Evolutionary conservation across 306 rosid genomes (phyloP), one percentile per base, ranked within the genome.

Genomic region (Trifolium subterraneum): DNA sequence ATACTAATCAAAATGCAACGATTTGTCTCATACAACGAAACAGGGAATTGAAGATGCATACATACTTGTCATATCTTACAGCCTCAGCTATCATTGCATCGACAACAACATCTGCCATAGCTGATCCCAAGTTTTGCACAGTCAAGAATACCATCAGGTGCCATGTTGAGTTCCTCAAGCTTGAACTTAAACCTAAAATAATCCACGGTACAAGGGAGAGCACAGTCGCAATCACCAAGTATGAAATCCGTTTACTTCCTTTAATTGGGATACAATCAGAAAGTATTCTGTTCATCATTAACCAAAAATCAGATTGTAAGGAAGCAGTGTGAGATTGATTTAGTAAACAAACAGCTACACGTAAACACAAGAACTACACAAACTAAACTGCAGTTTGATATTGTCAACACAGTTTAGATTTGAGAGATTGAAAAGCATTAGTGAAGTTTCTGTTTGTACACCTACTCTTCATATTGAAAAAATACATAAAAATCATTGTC

Each of bases 51-150:
- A 58, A 60, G 23, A 51, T 54, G 81, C 50, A 71, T 41, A 78
- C 88, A 70, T 84, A 92, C 97, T 78, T 74, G 55, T 92, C 96
- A 72, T 67, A 41, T 86, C 97, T 78, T 64, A 83, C 96, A 61
- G 97, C 96, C 80, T 92, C 97, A 13, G 97, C 97, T 74, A 89
- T 88, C 97, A 92, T 92, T 77, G 97, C 97, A 81, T 92, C 97
- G 70, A 92, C 78, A 59, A 92, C 96, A n/a, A 92, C 97, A 83
- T 88, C 97, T 10, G 97, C 97, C 93, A 89, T 92, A 47, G 96
- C 97, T 63, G 97, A 83, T 45, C 97, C 97, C 73, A 92, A 78
- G 82, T 92, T 92, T 79, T 92, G 97, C 62, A 85, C 66, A 33
- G 93, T 92, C 83, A 92, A 77, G 52, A 88, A 82, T 68, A 84